Conservation (phyloP, 164 flowering plant genomes). For the Echeveria elegans region DNA sequence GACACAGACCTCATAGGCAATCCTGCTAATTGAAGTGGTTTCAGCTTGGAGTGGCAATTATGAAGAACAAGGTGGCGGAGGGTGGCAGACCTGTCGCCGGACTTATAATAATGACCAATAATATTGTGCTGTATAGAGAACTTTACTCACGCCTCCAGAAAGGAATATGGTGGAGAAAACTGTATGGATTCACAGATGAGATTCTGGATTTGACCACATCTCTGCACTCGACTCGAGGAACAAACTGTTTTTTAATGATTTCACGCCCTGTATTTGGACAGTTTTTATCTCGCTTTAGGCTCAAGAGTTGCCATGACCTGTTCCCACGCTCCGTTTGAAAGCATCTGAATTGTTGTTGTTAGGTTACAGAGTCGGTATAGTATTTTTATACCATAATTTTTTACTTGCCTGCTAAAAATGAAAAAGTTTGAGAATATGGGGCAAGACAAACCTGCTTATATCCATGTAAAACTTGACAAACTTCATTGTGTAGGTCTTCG, state of each 20-base stretch:
- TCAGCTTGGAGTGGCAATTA: neutral
- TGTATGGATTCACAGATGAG: neutral
- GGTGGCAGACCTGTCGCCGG: neutral
- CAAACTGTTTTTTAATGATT: neutral
- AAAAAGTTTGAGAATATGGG: neutral
- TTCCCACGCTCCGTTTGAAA: slow-evolving; percentile 83
- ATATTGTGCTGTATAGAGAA: neutral
- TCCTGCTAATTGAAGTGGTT: neutral
- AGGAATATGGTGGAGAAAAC: neutral
- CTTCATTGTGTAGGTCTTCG: slow-evolving; percentile 80
- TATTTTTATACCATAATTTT: neutral
- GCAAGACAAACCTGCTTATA: slow-evolving; percentile 70
- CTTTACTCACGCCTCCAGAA: neutral
- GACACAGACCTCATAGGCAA: neutral
- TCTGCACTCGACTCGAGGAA: neutral
- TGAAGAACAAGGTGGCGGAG: neutral
- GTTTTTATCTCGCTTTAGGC: slow-evolving; percentile 65
- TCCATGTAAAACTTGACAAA: slow-evolving; percentile 85
- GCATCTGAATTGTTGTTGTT: slow-evolving; percentile 46
- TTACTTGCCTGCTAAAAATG: no score
- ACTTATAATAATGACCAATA: neutral
- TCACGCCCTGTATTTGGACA: slow-evolving; percentile 63
- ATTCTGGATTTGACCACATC: neutral
- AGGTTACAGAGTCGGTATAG: neutral
- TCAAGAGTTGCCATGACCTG: slow-evolving; percentile 90